phyloP scores from a whole-genome alignment of 306 rosid genomes.

The Carpinus fangiana region DNA sequence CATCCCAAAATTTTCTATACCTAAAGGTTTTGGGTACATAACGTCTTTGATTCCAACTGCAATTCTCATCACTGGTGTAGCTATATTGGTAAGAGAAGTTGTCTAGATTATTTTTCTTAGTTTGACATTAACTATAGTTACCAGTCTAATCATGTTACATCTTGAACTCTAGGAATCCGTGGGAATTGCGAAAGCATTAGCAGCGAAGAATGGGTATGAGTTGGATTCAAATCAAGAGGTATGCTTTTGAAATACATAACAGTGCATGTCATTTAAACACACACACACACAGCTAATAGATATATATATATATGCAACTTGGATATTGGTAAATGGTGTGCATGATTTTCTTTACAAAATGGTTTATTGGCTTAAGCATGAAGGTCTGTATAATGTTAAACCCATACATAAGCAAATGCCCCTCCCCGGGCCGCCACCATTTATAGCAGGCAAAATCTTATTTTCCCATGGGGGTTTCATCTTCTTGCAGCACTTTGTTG shows the following conservation, averaged over 20 bases:
- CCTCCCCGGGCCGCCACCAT: background rate
- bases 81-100: slow-evolving; percentile 76
- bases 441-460: background rate
- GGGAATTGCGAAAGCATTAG: slow-evolving; percentile 98
- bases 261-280: slow-evolving; percentile 14
- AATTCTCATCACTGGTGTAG: slow-evolving; percentile 89
- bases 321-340: background rate
- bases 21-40: slow-evolving; percentile 67
- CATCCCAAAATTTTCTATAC: slow-evolving; percentile 83
- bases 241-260: slow-evolving; percentile 33
- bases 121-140: slow-evolving; percentile 20
- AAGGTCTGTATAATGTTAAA: background rate
- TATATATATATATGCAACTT: background rate
- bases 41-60: slow-evolving; percentile 90
- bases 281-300: background rate
- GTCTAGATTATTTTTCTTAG: slow-evolving; percentile 8
- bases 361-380: background rate
- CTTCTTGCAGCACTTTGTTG: background rate
- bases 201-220: slow-evolving; percentile 96
- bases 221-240: slow-evolving; percentile 99
- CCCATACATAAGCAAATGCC: background rate
- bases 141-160: slow-evolving; percentile 7
- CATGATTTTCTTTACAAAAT: background rate
- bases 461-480: background rate
- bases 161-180: slow-evolving; percentile 79